Percentiles rank a stretch among this genome's conserved stretches.
Evolutionary conservation across 2,329 filamentous ascomycete genomes (phyloP).

Genomic region (Aspergillus glaucus): DNA sequence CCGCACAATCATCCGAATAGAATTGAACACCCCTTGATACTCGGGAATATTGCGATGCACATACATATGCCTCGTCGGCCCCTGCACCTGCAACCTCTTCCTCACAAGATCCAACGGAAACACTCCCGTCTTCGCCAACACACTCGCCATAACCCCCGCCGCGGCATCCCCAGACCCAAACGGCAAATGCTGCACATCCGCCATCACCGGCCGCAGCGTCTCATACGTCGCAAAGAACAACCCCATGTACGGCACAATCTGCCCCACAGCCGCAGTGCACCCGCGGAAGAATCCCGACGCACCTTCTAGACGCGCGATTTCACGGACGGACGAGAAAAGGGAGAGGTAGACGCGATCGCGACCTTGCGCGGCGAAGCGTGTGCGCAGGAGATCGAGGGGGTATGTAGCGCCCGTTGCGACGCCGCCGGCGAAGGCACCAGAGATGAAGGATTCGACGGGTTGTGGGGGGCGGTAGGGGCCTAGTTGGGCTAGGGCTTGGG

Average conservation of each 20-base stretch:
- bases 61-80: conserved; percentile 72
- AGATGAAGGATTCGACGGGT: conserved; percentile 70
- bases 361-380: conserved; percentile 93
- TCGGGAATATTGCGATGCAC: conserved; percentile 82
- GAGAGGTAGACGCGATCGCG: conserved; percentile 70
- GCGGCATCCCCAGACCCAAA: conserved; percentile 76
- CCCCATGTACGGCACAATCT: conserved; percentile 96
- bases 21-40: conserved; percentile 63
- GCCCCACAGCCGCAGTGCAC: conserved; percentile 69
- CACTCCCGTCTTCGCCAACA: conserved; percentile 79
- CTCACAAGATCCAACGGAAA: conserved; percentile 90
- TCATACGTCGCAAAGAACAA: conserved; percentile 93
- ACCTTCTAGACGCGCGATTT: conserved; percentile 73
- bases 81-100: conserved; percentile 92
- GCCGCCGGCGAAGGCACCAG: conserved; percentile 76
- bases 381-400: conserved; percentile 85
- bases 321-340: conserved; percentile 59
- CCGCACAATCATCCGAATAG: conserved; percentile 61
- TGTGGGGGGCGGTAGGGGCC: conserved; percentile 52
- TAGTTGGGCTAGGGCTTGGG: conserved; percentile 57
- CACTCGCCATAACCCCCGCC: conserved; percentile 71
- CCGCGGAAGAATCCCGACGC: conserved; percentile 79
- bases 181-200: conserved; percentile 44
- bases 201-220: conserved; percentile 56
- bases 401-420: conserved; percentile 79